phyloP scores from a whole-genome alignment of 495 filamentous ascomycete genomes.

The Aspergillus ellipticus region DNA sequence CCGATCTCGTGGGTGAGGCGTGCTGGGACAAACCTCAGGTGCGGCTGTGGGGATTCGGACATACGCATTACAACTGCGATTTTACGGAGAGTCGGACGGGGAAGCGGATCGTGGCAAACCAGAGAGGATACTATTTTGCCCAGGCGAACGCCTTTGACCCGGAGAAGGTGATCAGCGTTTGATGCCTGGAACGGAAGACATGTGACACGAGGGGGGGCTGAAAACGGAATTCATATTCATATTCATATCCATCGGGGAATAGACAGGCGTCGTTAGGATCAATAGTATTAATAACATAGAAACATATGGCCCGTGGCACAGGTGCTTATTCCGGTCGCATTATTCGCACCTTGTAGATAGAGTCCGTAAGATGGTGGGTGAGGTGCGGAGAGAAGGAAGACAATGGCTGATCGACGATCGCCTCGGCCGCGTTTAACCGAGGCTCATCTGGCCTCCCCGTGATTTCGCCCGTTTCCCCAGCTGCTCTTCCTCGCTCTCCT shows the following conservation, averaged over 20 bases:
- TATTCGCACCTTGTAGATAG: background rate
- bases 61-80: slow-evolving; percentile 54
- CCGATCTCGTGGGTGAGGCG: slow-evolving; percentile 39
- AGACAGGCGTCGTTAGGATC: background rate
- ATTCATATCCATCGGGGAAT: too few relatives aligned
- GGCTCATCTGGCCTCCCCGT: slow-evolving; percentile 28
- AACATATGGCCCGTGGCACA: background rate
- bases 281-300: background rate
- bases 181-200: background rate
- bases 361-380: background rate
- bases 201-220: background rate
- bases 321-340: background rate
- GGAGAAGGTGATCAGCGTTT: slow-evolving; percentile 17
- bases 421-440: slow-evolving; percentile 38
- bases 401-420: background rate
- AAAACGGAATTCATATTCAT: background rate
- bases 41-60: slow-evolving; percentile 53
- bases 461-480: slow-evolving; percentile 21
- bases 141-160: slow-evolving; percentile 27
- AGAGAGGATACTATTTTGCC: slow-evolving; percentile 36
- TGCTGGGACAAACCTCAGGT: slow-evolving; percentile 46
- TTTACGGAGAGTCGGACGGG: slow-evolving; percentile 28
- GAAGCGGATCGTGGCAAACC: slow-evolving; percentile 34
- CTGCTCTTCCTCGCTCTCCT: slow-evolving; percentile 10
- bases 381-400: background rate